Percentiles rank a stretch among this genome's conserved stretches.
These are phyloP conservation scores for Blastobotrys aristatus DNA, from an alignment of 1,139 yeast species.

Conservation along the genomic window DNA sequence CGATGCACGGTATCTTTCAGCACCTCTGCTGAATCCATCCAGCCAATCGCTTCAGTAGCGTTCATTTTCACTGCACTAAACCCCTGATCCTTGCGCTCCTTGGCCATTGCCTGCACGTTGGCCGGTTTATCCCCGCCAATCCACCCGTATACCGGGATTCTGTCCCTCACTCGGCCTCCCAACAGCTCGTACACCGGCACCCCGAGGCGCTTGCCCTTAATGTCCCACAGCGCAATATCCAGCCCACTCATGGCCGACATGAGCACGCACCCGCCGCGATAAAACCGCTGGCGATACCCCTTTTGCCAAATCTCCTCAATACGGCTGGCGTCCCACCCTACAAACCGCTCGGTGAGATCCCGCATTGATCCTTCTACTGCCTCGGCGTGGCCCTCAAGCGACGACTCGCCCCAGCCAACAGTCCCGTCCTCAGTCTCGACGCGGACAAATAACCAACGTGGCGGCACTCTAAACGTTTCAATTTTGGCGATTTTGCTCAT, in stretches of 20 bases:
- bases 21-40: constrained; percentile 30
- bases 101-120: constrained; percentile 28
- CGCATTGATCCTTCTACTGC: constrained; percentile 34
- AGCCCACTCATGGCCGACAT: constrained; percentile 34
- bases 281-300: constrained; percentile 32
- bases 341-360: constrained; percentile 30
- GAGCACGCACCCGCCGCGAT: constrained; percentile 33
- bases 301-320: constrained; percentile 33
- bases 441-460: constrained; percentile 31
- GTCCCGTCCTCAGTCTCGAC: constrained; percentile 30
- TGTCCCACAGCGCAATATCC: constrained; percentile 35
- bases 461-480: constrained; percentile 32
- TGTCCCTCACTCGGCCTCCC: constrained; percentile 32
- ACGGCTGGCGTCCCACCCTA: constrained; percentile 32
- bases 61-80: constrained; percentile 35
- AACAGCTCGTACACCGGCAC: constrained; percentile 32
- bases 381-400: constrained; percentile 32
- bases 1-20: constrained; percentile 30
- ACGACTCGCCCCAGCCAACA: constrained; percentile 33
- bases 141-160: constrained; percentile 33
- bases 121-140: constrained; percentile 34
- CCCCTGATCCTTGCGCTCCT: constrained; percentile 30
- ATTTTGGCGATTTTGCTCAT: constrained; percentile 25
- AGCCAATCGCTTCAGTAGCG: constrained; percentile 28
- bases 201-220: constrained; percentile 33